These are phyloP conservation scores for Nothomitra cinnamomea DNA, from an alignment of 2,329 filamentous ascomycete species.

Conservation along the genomic window DNA sequence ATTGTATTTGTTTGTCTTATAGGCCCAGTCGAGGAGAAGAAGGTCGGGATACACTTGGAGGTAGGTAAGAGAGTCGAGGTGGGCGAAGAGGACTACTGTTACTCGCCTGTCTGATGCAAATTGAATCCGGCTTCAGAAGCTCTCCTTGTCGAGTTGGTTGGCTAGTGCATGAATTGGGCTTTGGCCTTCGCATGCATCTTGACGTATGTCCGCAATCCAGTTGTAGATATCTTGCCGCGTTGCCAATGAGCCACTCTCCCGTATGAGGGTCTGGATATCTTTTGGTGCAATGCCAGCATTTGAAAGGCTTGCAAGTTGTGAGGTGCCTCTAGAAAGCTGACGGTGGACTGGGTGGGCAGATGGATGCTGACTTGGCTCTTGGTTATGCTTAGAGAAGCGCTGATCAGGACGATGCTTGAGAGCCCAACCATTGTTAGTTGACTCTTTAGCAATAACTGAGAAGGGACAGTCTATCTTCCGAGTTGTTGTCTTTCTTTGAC, in stretches of 20 bases:
- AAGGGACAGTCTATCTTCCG: not conserved
- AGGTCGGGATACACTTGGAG: slow-evolving; percentile 12
- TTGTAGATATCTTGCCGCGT: slow-evolving; percentile 15
- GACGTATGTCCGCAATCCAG: slow-evolving; percentile 9
- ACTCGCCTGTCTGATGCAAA: slow-evolving; percentile 9
- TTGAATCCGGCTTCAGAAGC: slow-evolving; percentile 12
- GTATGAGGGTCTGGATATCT: not conserved
- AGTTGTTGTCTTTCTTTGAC: not conserved
- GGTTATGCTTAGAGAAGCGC: not conserved
- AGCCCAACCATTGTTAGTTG: not conserved
- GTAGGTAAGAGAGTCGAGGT: slow-evolving; percentile 13
- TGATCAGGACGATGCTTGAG: not conserved
- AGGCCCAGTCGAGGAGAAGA: slow-evolving; percentile 8
- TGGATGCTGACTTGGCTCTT: not conserved
- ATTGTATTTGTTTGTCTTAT: slow-evolving; percentile 1
- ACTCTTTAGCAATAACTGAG: not conserved
- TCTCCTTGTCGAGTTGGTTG: slow-evolving; percentile 11
- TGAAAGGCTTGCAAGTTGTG: not conserved
- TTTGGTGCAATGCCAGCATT: not conserved
- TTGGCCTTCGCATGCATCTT: slow-evolving; percentile 9
- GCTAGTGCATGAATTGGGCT: slow-evolving; percentile 13
- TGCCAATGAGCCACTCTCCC: not conserved
- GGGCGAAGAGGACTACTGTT: slow-evolving; percentile 13
- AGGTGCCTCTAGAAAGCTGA: not conserved
- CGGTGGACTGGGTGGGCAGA: not conserved